These are phyloP conservation scores for Basipetospora chlamydospora DNA, from an alignment of 2,329 filamentous ascomycete genomes.

Conservation along the genomic window DNA sequence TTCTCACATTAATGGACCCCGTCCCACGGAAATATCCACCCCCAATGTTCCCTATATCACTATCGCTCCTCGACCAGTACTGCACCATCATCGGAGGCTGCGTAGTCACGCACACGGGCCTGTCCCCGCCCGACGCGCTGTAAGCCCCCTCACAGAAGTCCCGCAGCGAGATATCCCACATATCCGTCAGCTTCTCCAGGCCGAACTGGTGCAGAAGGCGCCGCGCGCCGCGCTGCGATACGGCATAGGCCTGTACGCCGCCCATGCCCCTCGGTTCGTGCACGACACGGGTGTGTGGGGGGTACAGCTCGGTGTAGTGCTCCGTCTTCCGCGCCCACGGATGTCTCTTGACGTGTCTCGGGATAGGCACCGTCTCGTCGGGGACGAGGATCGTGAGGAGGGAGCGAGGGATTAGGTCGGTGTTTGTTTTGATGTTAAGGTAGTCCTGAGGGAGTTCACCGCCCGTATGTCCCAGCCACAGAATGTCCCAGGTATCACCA, in stretches of 20 bases:
- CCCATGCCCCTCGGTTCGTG: conserved; percentile 26
- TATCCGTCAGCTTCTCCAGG: conserved; percentile 22
- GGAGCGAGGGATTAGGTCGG: not conserved
- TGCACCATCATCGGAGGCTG: conserved; percentile 6
- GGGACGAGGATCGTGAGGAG: conserved; percentile 10
- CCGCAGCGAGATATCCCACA: conserved; percentile 29
- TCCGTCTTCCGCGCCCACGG: conserved; percentile 18
- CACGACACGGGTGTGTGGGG: conserved; percentile 27
- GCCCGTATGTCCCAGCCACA: conserved; percentile 36
- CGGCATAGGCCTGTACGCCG: conserved; percentile 22
- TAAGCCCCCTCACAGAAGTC: conserved; percentile 28
- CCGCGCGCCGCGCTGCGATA: conserved; percentile 27
- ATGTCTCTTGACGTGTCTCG: conserved; percentile 12
- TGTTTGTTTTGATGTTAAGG: conserved; percentile 3
- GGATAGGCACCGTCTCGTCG: conserved; percentile 19
- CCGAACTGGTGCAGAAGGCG: conserved; percentile 27
- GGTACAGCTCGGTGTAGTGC: conserved; percentile 15
- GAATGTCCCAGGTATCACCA: conserved; percentile 35
- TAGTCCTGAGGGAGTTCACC: conserved; percentile 15
- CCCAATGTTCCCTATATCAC: conserved; percentile 5
- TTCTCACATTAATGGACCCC: conserved; percentile 3
- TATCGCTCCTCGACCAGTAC: conserved; percentile 1
- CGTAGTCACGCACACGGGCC: conserved; percentile 3
- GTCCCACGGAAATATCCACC: conserved; percentile 5
- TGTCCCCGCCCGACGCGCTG: conserved; percentile 5